Conservation (phyloP, 2,329 filamentous ascomycete species). For the Geosmithia flava region DNA sequence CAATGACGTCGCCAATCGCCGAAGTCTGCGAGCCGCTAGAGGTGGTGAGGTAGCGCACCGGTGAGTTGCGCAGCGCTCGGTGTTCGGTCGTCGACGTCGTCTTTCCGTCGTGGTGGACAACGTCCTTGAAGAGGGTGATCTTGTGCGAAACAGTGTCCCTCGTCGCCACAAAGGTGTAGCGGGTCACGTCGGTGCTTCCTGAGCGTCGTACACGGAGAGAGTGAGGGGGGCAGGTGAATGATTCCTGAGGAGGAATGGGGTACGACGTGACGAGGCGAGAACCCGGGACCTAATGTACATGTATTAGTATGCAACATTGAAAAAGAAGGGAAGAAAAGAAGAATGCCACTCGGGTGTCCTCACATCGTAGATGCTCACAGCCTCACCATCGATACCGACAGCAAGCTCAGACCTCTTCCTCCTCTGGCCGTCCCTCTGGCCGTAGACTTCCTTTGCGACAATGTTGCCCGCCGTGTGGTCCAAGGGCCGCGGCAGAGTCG, state of each 20-base stretch:
- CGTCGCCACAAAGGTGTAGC: conserved; percentile 51
- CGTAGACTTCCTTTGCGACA: conserved; percentile 48
- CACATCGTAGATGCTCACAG: conserved; percentile 54
- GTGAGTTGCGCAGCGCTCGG: conserved; percentile 25
- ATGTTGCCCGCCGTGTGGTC: conserved; percentile 37
- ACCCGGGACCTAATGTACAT: conserved; percentile 36
- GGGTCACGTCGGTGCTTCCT: conserved; percentile 32
- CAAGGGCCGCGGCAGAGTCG: conserved; percentile 45
- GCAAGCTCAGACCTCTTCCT: conserved; percentile 51
- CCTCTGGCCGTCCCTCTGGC: conserved; percentile 42
- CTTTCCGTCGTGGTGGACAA: conserved; percentile 35
- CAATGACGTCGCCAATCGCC: conserved; percentile 29
- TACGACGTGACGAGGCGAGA: conserved; percentile 54
- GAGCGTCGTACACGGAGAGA: conserved; percentile 41
- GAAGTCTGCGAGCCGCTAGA: conserved; percentile 13
- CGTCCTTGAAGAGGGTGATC: conserved; percentile 48
- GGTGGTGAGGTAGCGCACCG: conserved; percentile 21
- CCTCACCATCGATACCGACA: conserved; percentile 53
- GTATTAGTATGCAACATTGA: neutral
- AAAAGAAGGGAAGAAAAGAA: neutral
- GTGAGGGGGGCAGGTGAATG: conserved; percentile 48
- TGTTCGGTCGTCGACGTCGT: conserved; percentile 37
- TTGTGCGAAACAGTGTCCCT: conserved; percentile 32
- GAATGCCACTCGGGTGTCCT: too few relatives aligned
- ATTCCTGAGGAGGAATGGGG: conserved; percentile 51